phyloP scores from a whole-genome alignment of 768 basidiomycete species.

The Fistulinella prunicolor region DNA sequence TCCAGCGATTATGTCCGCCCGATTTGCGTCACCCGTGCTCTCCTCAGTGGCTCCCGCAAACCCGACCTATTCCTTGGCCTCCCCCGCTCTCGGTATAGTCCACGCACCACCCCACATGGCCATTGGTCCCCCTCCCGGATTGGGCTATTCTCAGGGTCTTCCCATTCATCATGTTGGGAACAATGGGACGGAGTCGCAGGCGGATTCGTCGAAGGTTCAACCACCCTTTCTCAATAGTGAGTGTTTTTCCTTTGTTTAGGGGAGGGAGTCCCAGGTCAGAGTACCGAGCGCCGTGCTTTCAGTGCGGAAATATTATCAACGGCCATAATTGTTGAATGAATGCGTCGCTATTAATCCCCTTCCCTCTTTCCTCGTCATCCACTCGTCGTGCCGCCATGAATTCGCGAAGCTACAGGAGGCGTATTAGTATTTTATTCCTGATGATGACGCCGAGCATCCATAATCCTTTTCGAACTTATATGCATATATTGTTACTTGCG shows the following conservation, averaged over 20 bases:
- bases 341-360: constrained; percentile 27
- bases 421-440: constrained; percentile 16
- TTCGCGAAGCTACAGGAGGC: constrained; percentile 28
- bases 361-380: constrained; percentile 23
- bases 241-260: constrained; percentile 56
- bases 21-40: constrained; percentile 46
- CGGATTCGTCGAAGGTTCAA: constrained; percentile 28
- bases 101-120: constrained; percentile 23
- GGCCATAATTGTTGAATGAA: constrained; percentile 51
- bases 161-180: constrained; percentile 21
- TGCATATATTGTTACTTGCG: constrained; percentile 7
- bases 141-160: constrained; percentile 43
- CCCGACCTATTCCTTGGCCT: constrained; percentile 8
- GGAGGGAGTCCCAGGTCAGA: constrained; percentile 77
- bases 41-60: constrained; percentile 15
- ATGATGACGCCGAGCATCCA: constrained; percentile 22
- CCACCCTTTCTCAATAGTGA: constrained; percentile 53
- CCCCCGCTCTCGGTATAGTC: constrained; percentile 14
- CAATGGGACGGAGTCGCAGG: constrained; percentile 17
- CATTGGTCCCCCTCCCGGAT: constrained; percentile 68
- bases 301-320: constrained; percentile 81
- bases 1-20: constrained; percentile 79
- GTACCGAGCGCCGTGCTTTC: constrained; percentile 89
- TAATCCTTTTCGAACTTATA: constrained; percentile 9
- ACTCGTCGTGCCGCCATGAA: constrained; percentile 25